Evolutionary conservation across 75 land plant species (phyloP), one percentile per base, ranked within the genome.

Genomic region (Sequoia sempervirens): DNA sequence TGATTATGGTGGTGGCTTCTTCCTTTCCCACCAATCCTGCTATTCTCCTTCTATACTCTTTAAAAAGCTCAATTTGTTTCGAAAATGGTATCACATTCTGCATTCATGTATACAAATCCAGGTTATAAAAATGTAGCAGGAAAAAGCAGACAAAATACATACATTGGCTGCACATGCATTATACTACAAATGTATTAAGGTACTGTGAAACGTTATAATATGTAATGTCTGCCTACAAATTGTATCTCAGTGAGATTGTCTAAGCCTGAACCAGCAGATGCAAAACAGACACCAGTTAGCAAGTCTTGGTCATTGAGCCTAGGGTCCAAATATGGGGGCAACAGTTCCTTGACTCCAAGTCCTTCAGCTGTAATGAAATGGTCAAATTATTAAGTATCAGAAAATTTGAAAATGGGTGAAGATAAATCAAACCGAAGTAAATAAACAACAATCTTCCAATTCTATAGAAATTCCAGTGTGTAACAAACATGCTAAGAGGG

Each of bases 11-110:
- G 38, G 81, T 36, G 2, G 87, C 84, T 20, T 81, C 74, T 26
- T 80, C n/a, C 14, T 54, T 20, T 54, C 88, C 88, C 32, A 87
- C 86, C 28, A 85, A 26, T 45, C 23, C 32, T 32, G 38, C 43
- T 64, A 88, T 7, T 79, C 75, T 76, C 14, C 38, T 43, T 56
- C 79, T 74, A 80, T 85, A 85, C 5, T 81, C 73, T 30, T 87
- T 69, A n/a, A 87, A 85, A 58, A 40, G 37, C 79, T 84, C 76
- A 47, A 87, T 34, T 82, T 87, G 68, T 54, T 85, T 70, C 72
- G 9, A 54, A 38, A 81, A 47, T 9, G 88, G 82, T 20, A 87
- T 68, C 43, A 85, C 83, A 40, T 75, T 58, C 88, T 87, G 88
- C 68, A 84, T 54, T 15, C 20, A 54, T 17, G 1, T 4, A 54